Evolutionary conservation across 2,329 filamentous ascomycete genomes (phyloP).

Genomic region (Hypoxylon sp.): DNA sequence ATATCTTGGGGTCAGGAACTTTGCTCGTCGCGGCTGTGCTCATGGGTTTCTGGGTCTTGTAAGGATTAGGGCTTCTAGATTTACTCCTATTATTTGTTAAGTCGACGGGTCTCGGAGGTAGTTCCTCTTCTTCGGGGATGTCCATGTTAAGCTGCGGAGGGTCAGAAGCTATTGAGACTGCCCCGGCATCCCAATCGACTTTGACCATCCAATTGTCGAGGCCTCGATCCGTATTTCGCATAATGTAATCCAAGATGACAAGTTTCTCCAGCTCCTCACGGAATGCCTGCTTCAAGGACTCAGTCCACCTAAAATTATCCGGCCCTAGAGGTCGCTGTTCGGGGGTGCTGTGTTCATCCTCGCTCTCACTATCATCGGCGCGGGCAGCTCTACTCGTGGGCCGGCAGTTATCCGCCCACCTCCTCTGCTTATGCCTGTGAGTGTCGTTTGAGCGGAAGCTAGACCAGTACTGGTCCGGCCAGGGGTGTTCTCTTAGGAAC

Average conservation of each 20-base stretch:
- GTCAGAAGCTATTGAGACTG: slow-evolving; percentile 89
- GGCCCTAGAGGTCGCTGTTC: slow-evolving; percentile 60
- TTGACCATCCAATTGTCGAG: slow-evolving; percentile 99
- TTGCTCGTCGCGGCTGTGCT: slow-evolving; percentile 72
- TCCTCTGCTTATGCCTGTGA: slow-evolving; percentile 76
- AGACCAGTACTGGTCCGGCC: slow-evolving; percentile 88
- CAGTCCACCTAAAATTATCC: slow-evolving; percentile 86
- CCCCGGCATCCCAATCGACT: slow-evolving; percentile 86
- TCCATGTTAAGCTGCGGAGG: slow-evolving; percentile 78
- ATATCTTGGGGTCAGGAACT: slow-evolving; percentile 72
- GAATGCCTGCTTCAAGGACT: slow-evolving; percentile 89
- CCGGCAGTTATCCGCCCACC: slow-evolving; percentile 87
- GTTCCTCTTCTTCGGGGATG: slow-evolving; percentile 61
- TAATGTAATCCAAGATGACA: slow-evolving; percentile 98
- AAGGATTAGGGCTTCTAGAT: slow-evolving; percentile 68
- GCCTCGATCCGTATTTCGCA: slow-evolving; percentile 97
- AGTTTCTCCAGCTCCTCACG: slow-evolving; percentile 96
- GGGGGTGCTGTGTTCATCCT: slow-evolving; percentile 61
- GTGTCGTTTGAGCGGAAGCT: slow-evolving; percentile 79
- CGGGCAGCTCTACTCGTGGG: slow-evolving; percentile 64
- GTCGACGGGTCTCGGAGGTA: slow-evolving; percentile 75
- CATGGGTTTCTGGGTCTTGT: slow-evolving; percentile 88
- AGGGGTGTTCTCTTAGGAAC: slow-evolving; percentile 94
- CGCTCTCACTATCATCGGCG: slow-evolving; percentile 64
- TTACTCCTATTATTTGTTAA: slow-evolving; percentile 59